Conservation (phyloP, 176 grass and related monocot genomes). For the Oryza glaberrima region DNA sequence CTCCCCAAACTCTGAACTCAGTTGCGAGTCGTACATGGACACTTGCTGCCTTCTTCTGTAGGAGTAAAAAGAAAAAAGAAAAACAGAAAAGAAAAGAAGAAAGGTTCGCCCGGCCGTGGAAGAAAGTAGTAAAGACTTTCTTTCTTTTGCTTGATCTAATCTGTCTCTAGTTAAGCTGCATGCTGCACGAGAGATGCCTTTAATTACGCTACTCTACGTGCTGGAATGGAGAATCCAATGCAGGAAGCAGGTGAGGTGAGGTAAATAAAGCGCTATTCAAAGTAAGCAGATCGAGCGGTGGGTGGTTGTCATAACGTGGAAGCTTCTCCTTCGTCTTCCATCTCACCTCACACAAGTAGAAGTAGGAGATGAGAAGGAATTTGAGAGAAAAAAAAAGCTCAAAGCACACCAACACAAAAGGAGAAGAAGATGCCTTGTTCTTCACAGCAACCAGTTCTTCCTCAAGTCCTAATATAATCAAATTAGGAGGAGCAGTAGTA, state of each 20-base stretch:
- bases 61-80: too few species aligned
- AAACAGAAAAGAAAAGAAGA: not conserved
- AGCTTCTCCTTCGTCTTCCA: constrained; percentile 31
- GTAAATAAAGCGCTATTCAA: not conserved
- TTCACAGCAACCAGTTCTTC: not conserved
- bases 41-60: not conserved
- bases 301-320: constrained; percentile 40
- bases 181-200: not conserved
- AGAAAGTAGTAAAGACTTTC: not conserved
- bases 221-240: constrained; percentile 30
- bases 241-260: not conserved
- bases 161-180: too few species aligned
- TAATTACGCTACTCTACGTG: not conserved
- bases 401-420: too few species aligned
- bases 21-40: not conserved
- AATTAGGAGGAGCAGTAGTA: too few species aligned
- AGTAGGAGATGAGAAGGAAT: constrained; percentile 30
- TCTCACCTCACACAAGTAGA: too few species aligned
- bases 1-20: not conserved
- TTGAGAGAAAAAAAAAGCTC: not conserved
- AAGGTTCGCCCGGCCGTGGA: not conserved
- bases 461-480: not conserved
- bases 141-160: not conserved
- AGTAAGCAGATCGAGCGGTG: not conserved
- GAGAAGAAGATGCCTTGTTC: not conserved